Base-by-base conservation (phyloP, 495 filamentous ascomycete genomes). In the Tuber calosporum region DNA sequence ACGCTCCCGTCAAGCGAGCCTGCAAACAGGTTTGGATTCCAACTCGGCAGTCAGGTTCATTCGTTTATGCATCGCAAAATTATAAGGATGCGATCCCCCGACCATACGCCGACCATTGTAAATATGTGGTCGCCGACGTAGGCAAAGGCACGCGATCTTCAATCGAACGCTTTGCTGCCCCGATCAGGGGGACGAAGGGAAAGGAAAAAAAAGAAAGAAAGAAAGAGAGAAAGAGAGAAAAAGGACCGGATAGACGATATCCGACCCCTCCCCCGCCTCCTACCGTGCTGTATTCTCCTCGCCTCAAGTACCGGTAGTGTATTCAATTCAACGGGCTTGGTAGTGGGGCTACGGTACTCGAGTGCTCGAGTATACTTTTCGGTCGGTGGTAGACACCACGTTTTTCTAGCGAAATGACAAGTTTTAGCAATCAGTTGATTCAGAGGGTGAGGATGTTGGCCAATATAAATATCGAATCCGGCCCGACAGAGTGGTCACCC, bases 391-490 rank as follows among this genome's bases (percentile, higher is more conserved):
- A 62, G 53, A 62, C 53, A 62, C 53, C 53, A 30, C 53, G 26
- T 30, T 62, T 62, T 62, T 62, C 53, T 13, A 62, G 53, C 53
- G 53, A 62, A 30, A 30, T 30, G 53, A 62, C n/a, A 62, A 62
- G 53, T 30, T 30, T 30, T 62, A 62, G 17, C 53, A 62, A 62
- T 30, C 53, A 62, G 53, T 62, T 62, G 53, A 62, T 62, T 30
- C 53, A 62, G 53, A 30, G 26, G 53, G 53, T 30, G 53, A 62
- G 72, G 26, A 37, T 69, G 42, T 74, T 34, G 58, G 37, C 74
- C 74, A 74, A 71, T 74, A 74, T 71, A 68, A 67, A 53, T 67
- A 53, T 76, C 36, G 43, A 76, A 69, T 73, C 62, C 68, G 70
- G 30, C 71, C 76, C 74, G 53, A 67, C 74, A 62, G 40, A 68